Evolutionary conservation across 2,329 filamentous ascomycete genomes (phyloP).

Genomic region (Zymoseptoria pseudotritici): DNA sequence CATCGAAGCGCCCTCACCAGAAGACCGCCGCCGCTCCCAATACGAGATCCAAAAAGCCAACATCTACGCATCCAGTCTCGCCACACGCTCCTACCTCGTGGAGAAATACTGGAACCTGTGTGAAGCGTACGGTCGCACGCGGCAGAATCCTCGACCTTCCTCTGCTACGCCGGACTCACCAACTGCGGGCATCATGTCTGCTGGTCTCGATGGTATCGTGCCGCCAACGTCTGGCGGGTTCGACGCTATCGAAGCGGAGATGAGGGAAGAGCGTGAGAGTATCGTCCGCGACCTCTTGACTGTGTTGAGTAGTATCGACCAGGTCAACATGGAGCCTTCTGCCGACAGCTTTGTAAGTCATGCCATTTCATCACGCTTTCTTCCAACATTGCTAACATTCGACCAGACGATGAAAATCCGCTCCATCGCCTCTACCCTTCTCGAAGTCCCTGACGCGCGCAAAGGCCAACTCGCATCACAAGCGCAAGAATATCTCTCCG

Average conservation of each 20-base stretch:
- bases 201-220: conserved; percentile 31
- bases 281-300: conserved; percentile 72
- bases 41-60: conserved; percentile 91
- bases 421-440: conserved; percentile 71
- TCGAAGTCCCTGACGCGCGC: conserved; percentile 52
- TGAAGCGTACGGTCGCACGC: conserved; percentile 48
- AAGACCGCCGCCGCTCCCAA: conserved; percentile 49
- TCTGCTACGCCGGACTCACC: conserved; percentile 31
- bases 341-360: conserved; percentile 55
- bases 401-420: conserved; percentile 70
- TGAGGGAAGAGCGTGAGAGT: conserved; percentile 69
- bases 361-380: background rate
- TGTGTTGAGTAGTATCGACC: conserved; percentile 68
- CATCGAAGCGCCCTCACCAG: conserved; percentile 25
- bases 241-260: conserved; percentile 53
- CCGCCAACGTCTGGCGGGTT: conserved; percentile 26
- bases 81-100: conserved; percentile 75
- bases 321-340: conserved; percentile 75
- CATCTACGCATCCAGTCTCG: conserved; percentile 73
- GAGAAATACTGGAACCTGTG: conserved; percentile 77
- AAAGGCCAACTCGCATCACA: conserved; percentile 48
- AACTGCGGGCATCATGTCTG: conserved; percentile 27
- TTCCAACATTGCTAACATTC: too few species aligned
- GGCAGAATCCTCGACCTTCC: conserved; percentile 35
- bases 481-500: conserved; percentile 63